These are phyloP conservation scores for Buddleja alternifolia DNA, from an alignment of 257 asterid genomes.

Conservation along the genomic window DNA sequence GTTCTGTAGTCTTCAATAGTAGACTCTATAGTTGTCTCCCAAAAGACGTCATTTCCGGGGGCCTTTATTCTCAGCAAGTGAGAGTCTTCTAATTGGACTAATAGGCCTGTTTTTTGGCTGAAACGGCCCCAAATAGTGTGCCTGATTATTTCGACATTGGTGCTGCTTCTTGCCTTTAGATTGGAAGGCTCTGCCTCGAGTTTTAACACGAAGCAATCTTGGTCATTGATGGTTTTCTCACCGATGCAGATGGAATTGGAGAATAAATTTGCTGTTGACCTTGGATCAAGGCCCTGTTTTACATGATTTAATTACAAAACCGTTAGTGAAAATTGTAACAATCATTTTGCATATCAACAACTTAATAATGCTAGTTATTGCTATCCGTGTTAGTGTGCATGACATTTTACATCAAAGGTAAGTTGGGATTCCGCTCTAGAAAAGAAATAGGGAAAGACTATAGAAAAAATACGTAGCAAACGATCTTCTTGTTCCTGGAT, in stretches of 20 bases:
- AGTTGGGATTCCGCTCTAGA: too few species aligned
- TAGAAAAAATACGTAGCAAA: too few species aligned
- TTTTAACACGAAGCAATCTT: constrained; percentile 50
- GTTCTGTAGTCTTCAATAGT: constrained; percentile 43
- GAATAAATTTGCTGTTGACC: constrained; percentile 43
- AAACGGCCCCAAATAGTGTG: constrained; percentile 50
- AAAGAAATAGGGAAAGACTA: too few species aligned
- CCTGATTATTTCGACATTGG: constrained; percentile 37
- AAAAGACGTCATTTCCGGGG: constrained; percentile 23
- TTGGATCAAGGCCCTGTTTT: constrained; percentile 49
- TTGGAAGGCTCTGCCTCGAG: constrained; percentile 37
- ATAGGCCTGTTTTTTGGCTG: constrained; percentile 48
- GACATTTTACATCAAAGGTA: constrained; percentile 22
- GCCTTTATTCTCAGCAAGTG: constrained; percentile 35
- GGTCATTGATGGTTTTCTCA: constrained; percentile 37
- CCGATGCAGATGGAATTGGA: constrained; percentile 44
- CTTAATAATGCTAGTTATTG: too few species aligned
- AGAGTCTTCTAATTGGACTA: constrained; percentile 45
- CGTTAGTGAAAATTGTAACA: background rate
- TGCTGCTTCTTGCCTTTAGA: constrained; percentile 34
- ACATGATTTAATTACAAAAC: background rate
- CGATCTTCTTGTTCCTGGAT: too few species aligned
- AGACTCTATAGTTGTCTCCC: constrained; percentile 48
- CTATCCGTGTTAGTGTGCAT: too few species aligned
- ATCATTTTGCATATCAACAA: background rate